Percentiles rank a stretch among this genome's conserved stretches.
phyloP scores from a whole-genome alignment of 2,329 filamentous ascomycete species.

The Fusarium proliferatum region DNA sequence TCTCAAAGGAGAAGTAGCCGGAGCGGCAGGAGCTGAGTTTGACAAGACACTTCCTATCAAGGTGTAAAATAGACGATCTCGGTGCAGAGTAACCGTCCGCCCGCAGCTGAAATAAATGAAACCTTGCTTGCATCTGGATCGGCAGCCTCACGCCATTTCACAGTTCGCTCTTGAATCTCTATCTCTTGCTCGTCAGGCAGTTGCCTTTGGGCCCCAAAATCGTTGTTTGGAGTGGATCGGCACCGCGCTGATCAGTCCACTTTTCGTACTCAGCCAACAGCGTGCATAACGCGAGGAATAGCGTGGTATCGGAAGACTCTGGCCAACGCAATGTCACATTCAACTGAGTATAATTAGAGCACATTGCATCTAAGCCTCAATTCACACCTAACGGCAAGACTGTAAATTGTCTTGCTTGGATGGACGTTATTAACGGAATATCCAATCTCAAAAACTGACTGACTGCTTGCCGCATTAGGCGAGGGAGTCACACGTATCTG shows the following conservation, averaged over 20 bases:
- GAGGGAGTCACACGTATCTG: rapidly evolving
- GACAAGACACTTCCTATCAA: neutral
- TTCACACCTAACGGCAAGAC: neutral
- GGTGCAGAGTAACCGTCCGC: neutral
- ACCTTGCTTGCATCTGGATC: neutral
- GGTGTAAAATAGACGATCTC: neutral
- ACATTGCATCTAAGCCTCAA: rapidly evolving
- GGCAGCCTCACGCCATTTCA: neutral
- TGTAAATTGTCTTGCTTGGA: neutral
- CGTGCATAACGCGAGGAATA: neutral
- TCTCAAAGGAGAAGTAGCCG: neutral
- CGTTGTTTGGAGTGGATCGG: neutral
- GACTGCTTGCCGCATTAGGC: rapidly evolving
- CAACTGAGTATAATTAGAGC: neutral
- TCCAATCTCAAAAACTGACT: neutral
- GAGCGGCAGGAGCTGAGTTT: rapidly evolving
- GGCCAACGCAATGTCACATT: neutral
- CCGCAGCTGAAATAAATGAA: neutral
- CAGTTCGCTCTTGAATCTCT: too few species aligned
- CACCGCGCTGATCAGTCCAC: neutral
- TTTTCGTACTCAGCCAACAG: neutral
- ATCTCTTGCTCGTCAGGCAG: neutral
- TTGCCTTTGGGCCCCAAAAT: neutral
- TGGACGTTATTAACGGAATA: neutral
- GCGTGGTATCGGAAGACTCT: neutral